Evolutionary conservation across 176 grass and related monocot species (phyloP).

Genomic region (Thalia dealbata): DNA sequence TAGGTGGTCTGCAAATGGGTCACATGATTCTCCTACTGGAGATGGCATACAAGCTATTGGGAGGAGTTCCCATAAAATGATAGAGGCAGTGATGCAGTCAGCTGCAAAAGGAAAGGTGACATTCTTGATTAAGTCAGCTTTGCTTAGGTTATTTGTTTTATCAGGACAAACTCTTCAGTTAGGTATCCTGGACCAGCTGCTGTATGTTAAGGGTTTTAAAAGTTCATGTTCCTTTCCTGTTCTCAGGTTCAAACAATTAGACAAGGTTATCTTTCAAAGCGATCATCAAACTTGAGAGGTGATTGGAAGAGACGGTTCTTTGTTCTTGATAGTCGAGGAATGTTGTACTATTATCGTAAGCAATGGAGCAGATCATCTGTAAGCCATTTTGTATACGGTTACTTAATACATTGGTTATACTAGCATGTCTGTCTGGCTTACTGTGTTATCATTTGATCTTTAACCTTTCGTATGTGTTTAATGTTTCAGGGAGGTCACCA

Average conservation of each 20-base stretch:
- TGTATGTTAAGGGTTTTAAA: neutral
- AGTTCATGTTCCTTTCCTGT: slow-evolving; percentile 9
- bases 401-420: neutral
- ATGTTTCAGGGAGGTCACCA: slow-evolving; percentile 51
- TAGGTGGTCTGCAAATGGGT: slow-evolving; percentile 67
- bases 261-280: slow-evolving; percentile 92
- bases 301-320: slow-evolving; percentile 99
- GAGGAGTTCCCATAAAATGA: slow-evolving; percentile 98
- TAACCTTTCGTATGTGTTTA: neutral
- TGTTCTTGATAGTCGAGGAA: slow-evolving; percentile 92
- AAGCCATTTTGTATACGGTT: slow-evolving; percentile 20
- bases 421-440: slow-evolving; percentile 13
- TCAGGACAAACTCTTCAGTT: neutral
- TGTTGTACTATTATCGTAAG: slow-evolving; percentile 94
- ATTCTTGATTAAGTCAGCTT: neutral
- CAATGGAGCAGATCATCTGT: slow-evolving; percentile 77
- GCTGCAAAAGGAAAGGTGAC: slow-evolving; percentile 83
- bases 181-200: neutral
- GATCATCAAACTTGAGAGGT: slow-evolving; percentile 91
- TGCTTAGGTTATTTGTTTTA: neutral
- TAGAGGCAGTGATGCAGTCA: slow-evolving; percentile 91
- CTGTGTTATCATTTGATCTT: slow-evolving; percentile 2
- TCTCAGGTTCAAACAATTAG: slow-evolving; percentile 95
- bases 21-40: slow-evolving; percentile 76
- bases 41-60: slow-evolving; percentile 99